Base-by-base conservation (phyloP, 352 stramenopile genomes). In the Nothophytophthora sp. region DNA sequence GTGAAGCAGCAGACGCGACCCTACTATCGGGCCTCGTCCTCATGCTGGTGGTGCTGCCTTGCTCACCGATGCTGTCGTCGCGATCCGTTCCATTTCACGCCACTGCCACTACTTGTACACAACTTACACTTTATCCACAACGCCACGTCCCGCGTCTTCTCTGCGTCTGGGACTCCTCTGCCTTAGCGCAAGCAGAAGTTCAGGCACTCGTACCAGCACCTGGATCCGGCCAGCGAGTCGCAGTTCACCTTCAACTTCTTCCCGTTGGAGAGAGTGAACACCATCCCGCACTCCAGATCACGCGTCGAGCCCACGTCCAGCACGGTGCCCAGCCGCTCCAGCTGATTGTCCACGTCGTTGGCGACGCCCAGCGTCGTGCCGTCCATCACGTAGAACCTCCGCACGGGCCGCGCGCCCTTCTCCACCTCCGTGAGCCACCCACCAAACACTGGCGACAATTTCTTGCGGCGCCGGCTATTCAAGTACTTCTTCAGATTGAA, bases 381-480 rank as follows among this genome's bases (percentile, higher is more conserved):
- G n/a, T 90, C 80, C 24, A 91, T 56, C 30, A 95, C 76, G 59
- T 83, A 95, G 46, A 88, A 95, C 35, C 81, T 73, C 18, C 85
- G 80, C 16, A 92, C n/a, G n/a, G n/a, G 50, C 30, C 64, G 63
- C 4, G 45, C 54, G 18, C 55, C 41, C 28, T 77, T 74, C 12
- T 73, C 61, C 27, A 80, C 50, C 20, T 73, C 69, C 37, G 85
- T 93, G 50, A 93, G 70, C 85, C 85, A 95, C 3, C 85, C 85
- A 39, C 81, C 82, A 50, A 85, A 92, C 30, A 93, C 77, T 0
- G 80, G 71, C 25, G 57, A 63, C 35, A 90, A 35, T 28, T 85
- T 79, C 51, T 91, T 92, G 47, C 77, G 72, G 28, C 78, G 77
- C 4, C 82, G 71, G 25, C 78, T 83, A 22, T 41, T 68, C 11